phyloP scores from a whole-genome alignment of 768 basidiomycete species.

The Daedaleopsis nitida region DNA sequence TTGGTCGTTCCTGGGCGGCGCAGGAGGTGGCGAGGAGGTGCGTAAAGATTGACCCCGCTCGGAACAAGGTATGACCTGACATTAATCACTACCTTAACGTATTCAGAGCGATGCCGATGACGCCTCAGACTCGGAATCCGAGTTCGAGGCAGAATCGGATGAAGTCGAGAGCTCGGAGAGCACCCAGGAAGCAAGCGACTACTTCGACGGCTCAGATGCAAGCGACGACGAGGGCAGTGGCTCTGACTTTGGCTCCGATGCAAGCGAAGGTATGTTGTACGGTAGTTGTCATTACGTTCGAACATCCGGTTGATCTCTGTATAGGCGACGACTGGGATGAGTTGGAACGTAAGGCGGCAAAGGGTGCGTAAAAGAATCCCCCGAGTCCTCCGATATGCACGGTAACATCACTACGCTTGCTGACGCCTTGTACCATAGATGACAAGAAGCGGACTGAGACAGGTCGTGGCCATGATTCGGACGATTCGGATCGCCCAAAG shows the following conservation, averaged over 20 bases:
- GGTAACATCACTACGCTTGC: background rate
- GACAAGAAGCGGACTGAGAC: constrained; percentile 47
- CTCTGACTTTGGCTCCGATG: constrained; percentile 63
- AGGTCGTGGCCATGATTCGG: constrained; percentile 38
- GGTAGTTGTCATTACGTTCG: background rate
- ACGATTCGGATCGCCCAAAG: constrained; percentile 44
- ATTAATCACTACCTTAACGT: too few relatives aligned
- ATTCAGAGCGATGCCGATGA: constrained; percentile 58
- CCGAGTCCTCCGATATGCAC: background rate
- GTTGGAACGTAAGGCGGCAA: constrained; percentile 87
- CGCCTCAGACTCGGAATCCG: constrained; percentile 68
- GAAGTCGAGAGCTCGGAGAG: constrained; percentile 44
- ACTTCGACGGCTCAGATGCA: constrained; percentile 46
- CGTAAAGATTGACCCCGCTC: constrained; percentile 24
- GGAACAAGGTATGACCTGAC: background rate
- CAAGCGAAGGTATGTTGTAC: constrained; percentile 55
- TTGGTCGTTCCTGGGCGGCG: constrained; percentile 86
- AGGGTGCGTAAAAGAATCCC: constrained; percentile 67
- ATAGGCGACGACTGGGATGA: constrained; percentile 95
- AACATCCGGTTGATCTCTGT: background rate
- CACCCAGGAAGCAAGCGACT: constrained; percentile 57
- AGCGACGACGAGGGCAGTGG: constrained; percentile 63
- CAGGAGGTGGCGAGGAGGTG: constrained; percentile 66
- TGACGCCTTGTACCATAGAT: constrained; percentile 30
- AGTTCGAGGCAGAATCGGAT: constrained; percentile 56